These are phyloP conservation scores for Wickerhamia fluorescens DNA, from an alignment of 805 yeast species.

Conservation along the genomic window DNA sequence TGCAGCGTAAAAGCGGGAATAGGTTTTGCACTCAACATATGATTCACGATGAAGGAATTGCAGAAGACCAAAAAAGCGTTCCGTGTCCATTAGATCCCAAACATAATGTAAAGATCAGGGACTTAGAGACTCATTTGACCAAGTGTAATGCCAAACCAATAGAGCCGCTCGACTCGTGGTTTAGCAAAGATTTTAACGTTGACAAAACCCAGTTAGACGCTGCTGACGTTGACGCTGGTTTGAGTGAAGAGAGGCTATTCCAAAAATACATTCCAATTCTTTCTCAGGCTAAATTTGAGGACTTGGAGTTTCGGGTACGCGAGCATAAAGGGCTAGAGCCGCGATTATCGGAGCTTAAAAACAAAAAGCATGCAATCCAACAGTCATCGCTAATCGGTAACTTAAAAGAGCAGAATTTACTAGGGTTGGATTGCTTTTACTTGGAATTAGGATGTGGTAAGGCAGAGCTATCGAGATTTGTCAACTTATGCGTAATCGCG, in stretches of 20 bases:
- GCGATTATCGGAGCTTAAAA: constrained; percentile 44
- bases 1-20: constrained; percentile 46
- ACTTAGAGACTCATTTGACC: constrained; percentile 47
- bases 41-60: constrained; percentile 7
- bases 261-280: constrained; percentile 14
- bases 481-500: constrained; percentile 32
- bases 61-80: constrained; percentile 18
- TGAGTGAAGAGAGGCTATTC: constrained; percentile 8
- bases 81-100: constrained; percentile 73
- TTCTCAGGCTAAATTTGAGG: constrained; percentile 8
- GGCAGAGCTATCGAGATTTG: constrained; percentile 71
- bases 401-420: constrained; percentile 35
- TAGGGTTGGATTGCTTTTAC: constrained; percentile 32
- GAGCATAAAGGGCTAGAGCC: constrained; percentile 24
- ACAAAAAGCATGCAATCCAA: constrained; percentile 73
- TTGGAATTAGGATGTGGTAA: constrained; percentile 90
- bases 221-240: constrained; percentile 3
- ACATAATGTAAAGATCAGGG: constrained; percentile 64
- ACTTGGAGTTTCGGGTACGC: constrained; percentile 10
- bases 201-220: neutral
- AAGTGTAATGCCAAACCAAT: constrained; percentile 50
- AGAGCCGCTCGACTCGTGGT: constrained; percentile 44
- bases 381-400: constrained; percentile 77
- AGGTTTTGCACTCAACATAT: constrained; percentile 61
- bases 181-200: constrained; percentile 40